Base-by-base conservation (phyloP, 2,329 filamentous ascomycete species). In the Colletotrichum spaethianum region DNA sequence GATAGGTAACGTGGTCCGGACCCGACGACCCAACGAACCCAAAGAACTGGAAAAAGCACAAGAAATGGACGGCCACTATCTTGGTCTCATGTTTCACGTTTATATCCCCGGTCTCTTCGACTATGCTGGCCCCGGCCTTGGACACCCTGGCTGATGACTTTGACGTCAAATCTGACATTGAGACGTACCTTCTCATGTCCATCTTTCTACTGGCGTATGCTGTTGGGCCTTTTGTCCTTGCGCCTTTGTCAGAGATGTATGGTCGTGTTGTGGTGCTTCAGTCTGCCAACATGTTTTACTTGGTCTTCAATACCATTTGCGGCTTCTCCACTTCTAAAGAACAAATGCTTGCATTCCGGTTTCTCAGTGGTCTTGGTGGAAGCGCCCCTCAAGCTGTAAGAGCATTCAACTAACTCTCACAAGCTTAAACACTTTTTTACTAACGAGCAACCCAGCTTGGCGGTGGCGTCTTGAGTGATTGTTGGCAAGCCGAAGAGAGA, bases 141-240 rank as follows among this genome's bases (percentile, higher is more conserved):
- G 73, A 79, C 4, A 78, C 81, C 6, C 82, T 89, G 26, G 81
- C 82, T 1, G 75, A 78, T 1, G 85, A 89, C 20, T 80, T 89
- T 42, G 69, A 83, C 31, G 85, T 88, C 61, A 78, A 76, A 0
- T 81, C 81, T 9, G 80, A 76, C 5, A 81, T 88, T 36, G 79
- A 84, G 52, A 85, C 77, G 67, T 89, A 48, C 5, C 86, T 92
- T 60, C 83, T 89, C 74, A 83, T 91, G 63, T 90, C 89, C 1
- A 85, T 92, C 46, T 90, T 90, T 77, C 83, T 92, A 4, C 83
- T 91, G 0, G 89, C 89, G 63, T 87, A 87, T 56, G 86, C 86
- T 14, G 81, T 89, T 33, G 88, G 87, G 0, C 87, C 88, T 0
- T 82, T 89, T 14, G 68, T 89, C 16, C 82, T 87, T 28, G 87